Percentiles rank a stretch among this genome's conserved stretches.
Conservation (phyloP, 306 rosid species). For the Prunus dulcis region DNA sequence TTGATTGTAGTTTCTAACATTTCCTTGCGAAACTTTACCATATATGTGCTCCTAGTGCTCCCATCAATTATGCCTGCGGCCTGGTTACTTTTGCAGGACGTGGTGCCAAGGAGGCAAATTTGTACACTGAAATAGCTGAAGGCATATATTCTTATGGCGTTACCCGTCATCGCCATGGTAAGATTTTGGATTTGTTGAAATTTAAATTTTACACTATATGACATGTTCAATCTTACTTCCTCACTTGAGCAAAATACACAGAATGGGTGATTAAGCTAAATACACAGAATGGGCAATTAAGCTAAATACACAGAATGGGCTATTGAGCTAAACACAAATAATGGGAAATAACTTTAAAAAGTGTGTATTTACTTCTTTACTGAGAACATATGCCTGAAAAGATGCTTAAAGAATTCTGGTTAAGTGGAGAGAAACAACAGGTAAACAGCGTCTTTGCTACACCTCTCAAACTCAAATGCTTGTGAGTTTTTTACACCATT, state of each 20-base stretch:
- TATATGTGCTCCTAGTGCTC: slow-evolving; percentile 1
- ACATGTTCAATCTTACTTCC: not conserved
- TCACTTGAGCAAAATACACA: not conserved
- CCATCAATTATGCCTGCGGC: slow-evolving; percentile 9
- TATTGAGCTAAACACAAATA: too few relatives aligned
- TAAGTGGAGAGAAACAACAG: not conserved
- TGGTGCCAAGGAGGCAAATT: slow-evolving; percentile 72
- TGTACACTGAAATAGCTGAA: slow-evolving; percentile 85
- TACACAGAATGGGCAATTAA: too few relatives aligned
- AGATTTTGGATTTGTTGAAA: slow-evolving; percentile 11
- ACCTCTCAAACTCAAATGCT: not conserved
- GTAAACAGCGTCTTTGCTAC: not conserved
- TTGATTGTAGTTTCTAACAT: slow-evolving; percentile 18
- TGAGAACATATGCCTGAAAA: not conserved
- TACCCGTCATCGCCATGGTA: slow-evolving; percentile 95
- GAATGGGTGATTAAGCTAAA: too few relatives aligned
- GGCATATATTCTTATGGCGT: slow-evolving; percentile 85
- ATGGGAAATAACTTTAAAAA: too few relatives aligned
- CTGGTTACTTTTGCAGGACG: slow-evolving; percentile 64
- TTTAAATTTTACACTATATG: not conserved
- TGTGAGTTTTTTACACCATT: not conserved
- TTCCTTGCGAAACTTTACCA: not conserved
- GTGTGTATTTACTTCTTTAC: not conserved
- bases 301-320: too few relatives aligned
- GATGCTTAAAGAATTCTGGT: not conserved